Evolutionary conservation across 1,139 yeast species (phyloP).

Genomic region (Eremothecium gossypii): DNA sequence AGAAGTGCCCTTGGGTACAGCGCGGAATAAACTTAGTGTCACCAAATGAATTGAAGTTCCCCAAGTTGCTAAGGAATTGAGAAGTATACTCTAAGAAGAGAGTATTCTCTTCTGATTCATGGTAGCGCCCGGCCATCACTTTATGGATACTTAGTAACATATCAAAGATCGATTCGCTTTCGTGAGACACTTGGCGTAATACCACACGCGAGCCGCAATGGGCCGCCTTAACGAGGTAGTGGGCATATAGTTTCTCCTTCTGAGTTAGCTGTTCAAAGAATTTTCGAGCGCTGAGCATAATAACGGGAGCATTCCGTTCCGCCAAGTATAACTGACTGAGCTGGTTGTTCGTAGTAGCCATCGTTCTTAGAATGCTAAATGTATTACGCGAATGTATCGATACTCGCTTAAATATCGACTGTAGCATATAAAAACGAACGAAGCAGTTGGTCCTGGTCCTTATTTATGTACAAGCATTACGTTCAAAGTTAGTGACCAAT

Average conservation of each 20-base stretch:
- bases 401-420: too few species aligned
- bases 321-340: conserved; percentile 10
- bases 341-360: too few species aligned
- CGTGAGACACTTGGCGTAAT: conserved; percentile 75
- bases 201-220: conserved; percentile 77
- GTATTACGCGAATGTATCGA: too few species aligned
- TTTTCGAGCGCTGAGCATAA: conserved; percentile 36
- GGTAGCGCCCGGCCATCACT: conserved; percentile 45
- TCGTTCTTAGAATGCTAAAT: too few species aligned
- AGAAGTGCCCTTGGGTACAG: conserved; percentile 41
- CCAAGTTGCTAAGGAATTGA: conserved; percentile 71
- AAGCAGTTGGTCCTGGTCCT: too few species aligned
- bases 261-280: conserved; percentile 43
- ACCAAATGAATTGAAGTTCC: conserved; percentile 85
- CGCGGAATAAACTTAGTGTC: conserved; percentile 77
- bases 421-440: too few species aligned
- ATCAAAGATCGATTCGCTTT: conserved; percentile 66
- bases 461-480: too few species aligned
- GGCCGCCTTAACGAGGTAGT: conserved; percentile 71
- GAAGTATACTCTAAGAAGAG: conserved; percentile 68
- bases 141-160: conserved; percentile 51
- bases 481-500: too few species aligned
- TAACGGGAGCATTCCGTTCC: conserved; percentile 25
- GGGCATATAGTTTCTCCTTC: conserved; percentile 63
- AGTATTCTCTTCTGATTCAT: conserved; percentile 30